phyloP scores from a whole-genome alignment of 1,284 basidiomycete species.

The Psilocybe mexicana region DNA sequence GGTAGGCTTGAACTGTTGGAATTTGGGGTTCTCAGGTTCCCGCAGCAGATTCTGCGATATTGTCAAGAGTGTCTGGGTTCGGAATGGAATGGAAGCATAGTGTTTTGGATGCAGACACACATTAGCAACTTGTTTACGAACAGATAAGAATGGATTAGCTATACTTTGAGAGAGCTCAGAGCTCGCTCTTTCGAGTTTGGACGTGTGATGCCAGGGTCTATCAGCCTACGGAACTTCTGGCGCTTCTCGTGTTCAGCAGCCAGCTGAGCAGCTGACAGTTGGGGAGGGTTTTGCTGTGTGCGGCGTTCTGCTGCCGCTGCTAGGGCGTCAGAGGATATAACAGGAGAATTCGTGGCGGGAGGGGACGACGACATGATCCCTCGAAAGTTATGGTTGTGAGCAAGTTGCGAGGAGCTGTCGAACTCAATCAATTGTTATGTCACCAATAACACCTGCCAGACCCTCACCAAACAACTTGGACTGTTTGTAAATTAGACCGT shows the following conservation, averaged over 20 bases:
- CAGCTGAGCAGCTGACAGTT: constrained; percentile 40
- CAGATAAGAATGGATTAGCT: constrained; percentile 13
- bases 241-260: constrained; percentile 62
- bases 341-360: constrained; percentile 7
- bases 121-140: neutral
- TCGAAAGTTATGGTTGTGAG: too few relatives aligned
- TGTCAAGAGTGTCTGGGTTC: constrained; percentile 57
- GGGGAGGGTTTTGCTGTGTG: constrained; percentile 26
- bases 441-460: too few relatives aligned
- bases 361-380: constrained; percentile 6
- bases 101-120: constrained; percentile 6
- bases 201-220: constrained; percentile 74
- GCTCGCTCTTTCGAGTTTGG: constrained; percentile 66
- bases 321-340: constrained; percentile 33
- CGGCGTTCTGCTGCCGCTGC: constrained; percentile 52
- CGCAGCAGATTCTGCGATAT: constrained; percentile 73
- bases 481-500: too few relatives aligned
- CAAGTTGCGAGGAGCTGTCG: too few relatives aligned
- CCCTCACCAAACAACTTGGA: too few relatives aligned
- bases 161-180: constrained; percentile 62
- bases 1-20: constrained; percentile 70
- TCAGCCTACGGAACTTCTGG: constrained; percentile 69
- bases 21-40: constrained; percentile 72
- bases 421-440: too few relatives aligned
- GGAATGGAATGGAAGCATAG: neutral